Conservation (phyloP, 805 yeast species). For the Tetrapisispora namnaoensis region DNA sequence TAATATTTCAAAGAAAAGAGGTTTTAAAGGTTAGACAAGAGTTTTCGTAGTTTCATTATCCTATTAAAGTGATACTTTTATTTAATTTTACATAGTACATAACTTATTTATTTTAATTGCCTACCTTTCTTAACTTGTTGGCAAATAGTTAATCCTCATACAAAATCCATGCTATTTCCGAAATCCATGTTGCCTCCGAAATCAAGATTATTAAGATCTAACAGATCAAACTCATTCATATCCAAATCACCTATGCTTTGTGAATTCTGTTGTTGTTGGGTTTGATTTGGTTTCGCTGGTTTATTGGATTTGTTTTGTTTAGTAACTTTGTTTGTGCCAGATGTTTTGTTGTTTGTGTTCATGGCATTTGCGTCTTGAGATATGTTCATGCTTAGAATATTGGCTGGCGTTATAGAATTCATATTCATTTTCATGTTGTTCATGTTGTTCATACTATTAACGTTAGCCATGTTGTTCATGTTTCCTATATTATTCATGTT, state of each 20-base stretch:
- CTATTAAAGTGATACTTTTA: not conserved
- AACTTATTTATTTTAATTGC: not conserved
- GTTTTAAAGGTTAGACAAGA: not conserved
- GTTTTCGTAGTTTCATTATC: not conserved
- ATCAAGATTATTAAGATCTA: slow-evolving; percentile 24
- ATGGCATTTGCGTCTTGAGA: slow-evolving; percentile 2
- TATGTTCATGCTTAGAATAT: slow-evolving; percentile 13
- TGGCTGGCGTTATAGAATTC: slow-evolving; percentile 17
- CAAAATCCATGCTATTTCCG: slow-evolving; percentile 3
- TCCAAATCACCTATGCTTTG: not conserved
- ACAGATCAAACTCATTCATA: slow-evolving; percentile 11
- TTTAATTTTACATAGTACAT: not conserved
- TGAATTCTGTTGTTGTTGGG: slow-evolving; percentile 1
- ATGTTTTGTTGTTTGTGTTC: slow-evolving; percentile 1
- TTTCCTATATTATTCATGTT: not conserved
- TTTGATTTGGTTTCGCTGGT: not conserved
- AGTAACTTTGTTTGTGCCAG: not conserved
- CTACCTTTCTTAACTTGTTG: not conserved
- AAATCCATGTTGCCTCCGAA: slow-evolving; percentile 26
- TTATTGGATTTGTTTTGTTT: not conserved
- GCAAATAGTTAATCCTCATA: not conserved
- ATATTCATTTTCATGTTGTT: slow-evolving; percentile 6
- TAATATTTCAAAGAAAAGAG: not conserved
- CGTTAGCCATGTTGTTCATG: not conserved
- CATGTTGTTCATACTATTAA: not conserved